These are phyloP conservation scores for Urtica urens DNA, from an alignment of 306 rosid species.

Conservation along the genomic window DNA sequence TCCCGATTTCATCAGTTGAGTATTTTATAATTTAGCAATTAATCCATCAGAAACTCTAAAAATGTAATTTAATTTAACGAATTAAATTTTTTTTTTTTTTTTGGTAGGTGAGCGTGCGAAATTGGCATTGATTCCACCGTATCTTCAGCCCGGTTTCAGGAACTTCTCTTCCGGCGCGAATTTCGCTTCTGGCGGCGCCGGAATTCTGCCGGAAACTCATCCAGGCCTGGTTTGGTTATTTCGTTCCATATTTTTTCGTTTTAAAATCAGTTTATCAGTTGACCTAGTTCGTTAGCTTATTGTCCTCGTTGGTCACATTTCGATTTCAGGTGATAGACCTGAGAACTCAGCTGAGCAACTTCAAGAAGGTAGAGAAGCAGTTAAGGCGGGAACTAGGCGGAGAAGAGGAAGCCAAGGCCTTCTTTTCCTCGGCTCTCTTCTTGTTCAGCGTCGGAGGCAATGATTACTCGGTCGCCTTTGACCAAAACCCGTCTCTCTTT, in stretches of 20 bases:
- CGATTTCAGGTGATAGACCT: slow-evolving; percentile 24
- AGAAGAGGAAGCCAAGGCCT: slow-evolving; percentile 8
- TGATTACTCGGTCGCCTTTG: slow-evolving; percentile 14
- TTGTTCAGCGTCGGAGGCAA: slow-evolving; percentile 19
- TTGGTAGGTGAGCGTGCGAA: slow-evolving; percentile 24
- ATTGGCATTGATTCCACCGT: slow-evolving; percentile 23
- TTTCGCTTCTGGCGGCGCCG: slow-evolving; percentile 28
- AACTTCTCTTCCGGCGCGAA: slow-evolving; percentile 15
- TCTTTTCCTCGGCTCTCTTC: slow-evolving; percentile 23
- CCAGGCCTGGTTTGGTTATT: slow-evolving; percentile 5
- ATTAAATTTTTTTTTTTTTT: no score
- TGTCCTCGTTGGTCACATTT: no score
- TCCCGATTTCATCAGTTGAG: slow-evolving; percentile 40
- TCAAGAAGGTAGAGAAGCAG: slow-evolving; percentile 5
- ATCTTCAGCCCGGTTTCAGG: slow-evolving; percentile 10
- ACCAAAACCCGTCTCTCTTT: not conserved
- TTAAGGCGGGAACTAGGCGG: slow-evolving; percentile 14
- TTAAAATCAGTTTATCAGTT: not conserved
- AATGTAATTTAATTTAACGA: no score
- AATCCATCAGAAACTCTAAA: no score
- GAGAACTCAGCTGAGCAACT: slow-evolving; percentile 14
- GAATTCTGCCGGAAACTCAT: slow-evolving; percentile 13
- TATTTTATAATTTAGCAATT: no score
- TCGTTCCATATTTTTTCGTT: not conserved
- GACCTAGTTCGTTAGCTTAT: no score